Evolutionary conservation across 139 green algal genomes (phyloP).

Genomic region (Chlamydomonas sphaeroides): DNA sequence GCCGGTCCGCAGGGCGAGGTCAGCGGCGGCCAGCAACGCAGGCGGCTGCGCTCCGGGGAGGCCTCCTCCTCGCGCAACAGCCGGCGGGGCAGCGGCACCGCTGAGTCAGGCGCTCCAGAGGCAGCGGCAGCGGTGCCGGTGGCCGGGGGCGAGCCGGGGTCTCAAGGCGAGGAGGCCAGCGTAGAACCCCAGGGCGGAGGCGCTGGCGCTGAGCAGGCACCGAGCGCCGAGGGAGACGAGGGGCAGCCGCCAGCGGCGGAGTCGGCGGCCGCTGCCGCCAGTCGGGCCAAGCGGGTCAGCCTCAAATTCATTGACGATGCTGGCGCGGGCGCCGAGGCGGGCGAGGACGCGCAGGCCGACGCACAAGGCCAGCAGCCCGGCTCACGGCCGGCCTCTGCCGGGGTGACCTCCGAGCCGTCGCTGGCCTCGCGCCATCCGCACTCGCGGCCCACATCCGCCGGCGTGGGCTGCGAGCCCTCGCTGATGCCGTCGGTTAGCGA

Average conservation of each 20-base stretch:
- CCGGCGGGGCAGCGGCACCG: background rate
- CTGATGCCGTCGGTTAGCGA: slow-evolving; percentile 6
- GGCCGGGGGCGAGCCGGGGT: background rate
- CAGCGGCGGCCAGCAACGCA: background rate
- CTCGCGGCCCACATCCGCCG: no score
- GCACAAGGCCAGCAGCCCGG: no score
- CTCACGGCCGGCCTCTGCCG: no score
- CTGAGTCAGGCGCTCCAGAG: background rate
- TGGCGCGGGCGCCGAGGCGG: no score
- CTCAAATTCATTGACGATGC: background rate
- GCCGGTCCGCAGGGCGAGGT: no score
- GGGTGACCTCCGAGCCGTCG: no score
- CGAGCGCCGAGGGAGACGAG: background rate
- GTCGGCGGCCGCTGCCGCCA: background rate
- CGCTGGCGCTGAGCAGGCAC: no score
- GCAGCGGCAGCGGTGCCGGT: background rate
- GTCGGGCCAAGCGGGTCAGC: background rate
- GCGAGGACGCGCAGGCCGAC: background rate
- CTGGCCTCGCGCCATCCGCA: no score
- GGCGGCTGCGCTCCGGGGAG: background rate
- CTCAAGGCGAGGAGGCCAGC: background rate
- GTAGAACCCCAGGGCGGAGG: no score
- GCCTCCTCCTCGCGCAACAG: background rate
- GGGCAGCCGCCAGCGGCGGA: background rate
- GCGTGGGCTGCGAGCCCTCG: background rate